Base-by-base conservation (phyloP, 768 basidiomycete genomes). In the Serendipita sp. region DNA sequence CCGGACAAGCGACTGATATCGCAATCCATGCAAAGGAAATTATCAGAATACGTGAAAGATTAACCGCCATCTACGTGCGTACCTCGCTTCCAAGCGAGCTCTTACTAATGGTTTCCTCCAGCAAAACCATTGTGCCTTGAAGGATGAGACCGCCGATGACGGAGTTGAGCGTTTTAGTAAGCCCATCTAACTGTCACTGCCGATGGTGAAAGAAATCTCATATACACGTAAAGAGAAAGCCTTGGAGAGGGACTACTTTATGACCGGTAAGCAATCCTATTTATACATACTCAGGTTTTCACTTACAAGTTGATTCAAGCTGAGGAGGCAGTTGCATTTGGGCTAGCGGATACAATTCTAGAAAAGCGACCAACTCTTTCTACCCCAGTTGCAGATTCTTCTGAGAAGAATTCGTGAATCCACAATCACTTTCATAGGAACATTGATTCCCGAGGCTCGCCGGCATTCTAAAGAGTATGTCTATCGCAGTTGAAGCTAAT, bases 11-110 rank as follows among this genome's bases (percentile, higher is more conserved):
- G 23, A 86, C 87, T 45, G 95, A 98, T 75, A 95, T 98, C 69
- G 91, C 92, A n/a, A 94, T 95, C 67, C 91, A 95, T 72, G 95
- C 95, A 2, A 89, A 88, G 73, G 93, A 97, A 76, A 98, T 98
- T 70, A 80, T 98, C 32, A 85, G 93, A 46, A 86, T 94, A 67
- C 81, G 94, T 48, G 82, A 88, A 67, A 74, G 86, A 3, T 77
- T 97, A 63, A 96, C 94, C 18, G 79, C 81, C 62, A 92, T 96
- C 71, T 96, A 96, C 78, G 56, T 60, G 2, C 16, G 56, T 60
- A 16, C n/a, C 48, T 7, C 48, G 18, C n/a, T 11, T 60, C 7
- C 35, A 32, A 36, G 4, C 2, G 18, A 8, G 8, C 48, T 5
- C 35, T 60, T 60, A 10, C n/a, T 60, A 1, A 60, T 38, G 8